Evolutionary conservation across 805 yeast genomes (phyloP).

Genomic region (Kuraishia piskuri): DNA sequence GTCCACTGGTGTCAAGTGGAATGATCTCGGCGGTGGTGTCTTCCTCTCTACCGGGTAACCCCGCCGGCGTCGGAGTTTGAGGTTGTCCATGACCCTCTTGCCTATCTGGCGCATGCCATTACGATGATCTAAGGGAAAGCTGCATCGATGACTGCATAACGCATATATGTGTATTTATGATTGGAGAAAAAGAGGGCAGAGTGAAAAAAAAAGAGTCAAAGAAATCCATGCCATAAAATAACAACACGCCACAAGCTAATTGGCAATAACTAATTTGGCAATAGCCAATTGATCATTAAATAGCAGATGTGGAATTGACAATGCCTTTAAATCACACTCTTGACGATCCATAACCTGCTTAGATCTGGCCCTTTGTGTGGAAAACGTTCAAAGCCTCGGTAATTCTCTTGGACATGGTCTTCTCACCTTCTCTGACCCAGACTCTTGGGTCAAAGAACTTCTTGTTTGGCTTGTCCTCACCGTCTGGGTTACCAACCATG

Average conservation of each 20-base stretch:
- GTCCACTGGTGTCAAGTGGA: neutral
- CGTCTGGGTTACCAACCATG: slow-evolving; percentile 98
- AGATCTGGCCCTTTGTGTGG: slow-evolving; percentile 67
- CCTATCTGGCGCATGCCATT: neutral
- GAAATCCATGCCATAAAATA: neutral
- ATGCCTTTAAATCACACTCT: neutral
- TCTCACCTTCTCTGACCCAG: slow-evolving; percentile 99
- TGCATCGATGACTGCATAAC: neutral
- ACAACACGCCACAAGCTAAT: neutral
- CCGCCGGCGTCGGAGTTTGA: neutral
- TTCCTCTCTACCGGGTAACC: neutral
- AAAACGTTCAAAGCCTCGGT: slow-evolving; percentile 75
- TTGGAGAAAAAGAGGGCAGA: neutral
- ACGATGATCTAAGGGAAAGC: neutral
- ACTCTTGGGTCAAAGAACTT: slow-evolving; percentile 99
- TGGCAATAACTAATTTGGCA: neutral
- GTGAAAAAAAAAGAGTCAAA: neutral
- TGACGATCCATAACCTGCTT: slow-evolving; percentile 8
- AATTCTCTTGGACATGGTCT: slow-evolving; percentile 89
- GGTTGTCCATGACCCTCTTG: neutral
- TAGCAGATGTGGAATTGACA: neutral
- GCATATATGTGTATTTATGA: neutral
- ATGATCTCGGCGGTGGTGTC: neutral
- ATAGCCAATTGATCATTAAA: neutral
- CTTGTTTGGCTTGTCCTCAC: slow-evolving; percentile 99